These are phyloP conservation scores for Hypoxylon intermedium DNA, from an alignment of 495 filamentous ascomycete genomes.

Conservation along the genomic window DNA sequence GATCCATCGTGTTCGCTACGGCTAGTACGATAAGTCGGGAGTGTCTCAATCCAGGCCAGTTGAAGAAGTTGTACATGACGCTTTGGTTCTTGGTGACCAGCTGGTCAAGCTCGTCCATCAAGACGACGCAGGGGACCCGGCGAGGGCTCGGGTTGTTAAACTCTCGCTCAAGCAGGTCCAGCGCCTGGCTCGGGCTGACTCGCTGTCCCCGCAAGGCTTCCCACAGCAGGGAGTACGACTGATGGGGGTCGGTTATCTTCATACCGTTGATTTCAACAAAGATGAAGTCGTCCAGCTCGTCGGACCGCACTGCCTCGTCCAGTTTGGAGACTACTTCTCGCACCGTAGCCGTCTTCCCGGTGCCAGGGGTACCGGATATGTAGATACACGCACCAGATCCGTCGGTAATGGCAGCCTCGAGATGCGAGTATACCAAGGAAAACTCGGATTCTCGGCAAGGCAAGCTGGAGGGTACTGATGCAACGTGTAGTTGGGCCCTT, in stretches of 20 bases:
- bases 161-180: slow-evolving; percentile 88
- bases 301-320: slow-evolving; percentile 79
- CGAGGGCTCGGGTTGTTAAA: slow-evolving; percentile 89
- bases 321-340: slow-evolving; percentile 92
- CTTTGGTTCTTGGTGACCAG: slow-evolving; percentile 96
- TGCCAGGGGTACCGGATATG: slow-evolving; percentile 99
- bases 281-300: slow-evolving; percentile 98
- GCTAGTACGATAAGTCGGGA: slow-evolving; percentile 93
- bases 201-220: slow-evolving; percentile 93
- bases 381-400: slow-evolving; percentile 96
- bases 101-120: slow-evolving; percentile 99
- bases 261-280: slow-evolving; percentile 99
- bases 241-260: slow-evolving; percentile 98
- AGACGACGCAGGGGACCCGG: slow-evolving; percentile 91
- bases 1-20: slow-evolving; percentile 99
- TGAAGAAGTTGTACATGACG: slow-evolving; percentile 99
- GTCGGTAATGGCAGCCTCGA: slow-evolving; percentile 92
- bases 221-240: slow-evolving; percentile 95
- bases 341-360: slow-evolving; percentile 97
- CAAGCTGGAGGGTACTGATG: slow-evolving; percentile 84
- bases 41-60: slow-evolving; percentile 94
- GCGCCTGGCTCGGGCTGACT: slow-evolving; percentile 88
- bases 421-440: slow-evolving; percentile 85
- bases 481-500: slow-evolving; percentile 88
- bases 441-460: slow-evolving; percentile 95